Evolutionary conservation across 2,329 filamentous ascomycete species (phyloP).

Genomic region (Calonectria pauciramosa): DNA sequence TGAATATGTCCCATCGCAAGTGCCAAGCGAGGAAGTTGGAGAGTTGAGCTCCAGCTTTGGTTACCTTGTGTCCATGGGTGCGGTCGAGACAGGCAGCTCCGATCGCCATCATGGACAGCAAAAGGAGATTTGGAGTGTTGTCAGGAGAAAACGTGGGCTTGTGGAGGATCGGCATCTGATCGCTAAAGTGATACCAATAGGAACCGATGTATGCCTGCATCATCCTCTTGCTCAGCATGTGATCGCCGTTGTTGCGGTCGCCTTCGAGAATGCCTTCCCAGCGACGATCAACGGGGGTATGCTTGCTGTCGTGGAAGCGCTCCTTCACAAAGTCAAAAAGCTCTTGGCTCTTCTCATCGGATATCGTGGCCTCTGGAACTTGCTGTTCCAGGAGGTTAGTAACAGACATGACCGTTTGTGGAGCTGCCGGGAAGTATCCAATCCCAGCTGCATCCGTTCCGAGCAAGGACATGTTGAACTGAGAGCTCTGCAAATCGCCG

Average conservation of each 20-base stretch:
- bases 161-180: constrained; percentile 94
- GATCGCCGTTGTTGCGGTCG: constrained; percentile 74
- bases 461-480: constrained; percentile 61
- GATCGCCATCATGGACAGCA: constrained; percentile 92
- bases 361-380: constrained; percentile 83
- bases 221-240: constrained; percentile 88
- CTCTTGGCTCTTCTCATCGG: constrained; percentile 88
- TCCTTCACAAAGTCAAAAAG: constrained; percentile 85
- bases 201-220: constrained; percentile 95
- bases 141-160: constrained; percentile 94
- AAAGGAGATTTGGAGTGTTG: constrained; percentile 84
- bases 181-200: constrained; percentile 96
- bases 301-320: constrained; percentile 85
- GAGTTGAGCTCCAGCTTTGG: constrained; percentile 82
- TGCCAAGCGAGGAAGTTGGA: constrained; percentile 94
- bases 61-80: constrained; percentile 79
- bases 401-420: constrained; percentile 89
- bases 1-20: constrained; percentile 96
- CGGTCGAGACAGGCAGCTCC: constrained; percentile 92
- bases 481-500: constrained; percentile 61
- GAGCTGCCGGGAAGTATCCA: constrained; percentile 71
- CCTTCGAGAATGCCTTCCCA: constrained; percentile 85
- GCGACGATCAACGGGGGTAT: constrained; percentile 79
- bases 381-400: constrained; percentile 87
- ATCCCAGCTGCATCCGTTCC: constrained; percentile 61